Evolutionary conservation across 176 grass and related monocot genomes (phyloP).

Genomic region (Paspalum vaginatum): DNA sequence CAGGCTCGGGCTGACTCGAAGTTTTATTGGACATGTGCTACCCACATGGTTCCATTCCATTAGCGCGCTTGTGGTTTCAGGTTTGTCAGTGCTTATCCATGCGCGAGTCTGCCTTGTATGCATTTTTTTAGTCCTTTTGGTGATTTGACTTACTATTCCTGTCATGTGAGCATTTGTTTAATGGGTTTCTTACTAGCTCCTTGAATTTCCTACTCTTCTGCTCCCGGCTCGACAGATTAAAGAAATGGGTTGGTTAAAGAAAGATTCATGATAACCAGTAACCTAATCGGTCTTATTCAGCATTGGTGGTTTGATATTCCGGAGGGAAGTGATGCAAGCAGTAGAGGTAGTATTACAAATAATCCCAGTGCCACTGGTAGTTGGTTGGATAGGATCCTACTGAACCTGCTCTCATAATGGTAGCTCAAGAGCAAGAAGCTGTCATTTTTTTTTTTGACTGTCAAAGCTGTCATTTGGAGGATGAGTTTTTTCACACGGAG

Average conservation of each 20-base stretch:
- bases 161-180: slow-evolving; percentile 27
- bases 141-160: slow-evolving; percentile 27
- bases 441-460: too few relatives aligned
- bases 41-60: slow-evolving; percentile 35
- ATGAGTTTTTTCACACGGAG: slow-evolving; percentile 46
- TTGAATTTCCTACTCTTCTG: neutral
- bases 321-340: slow-evolving; percentile 37
- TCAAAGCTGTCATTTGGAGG: too few relatives aligned
- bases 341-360: slow-evolving; percentile 23
- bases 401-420: slow-evolving; percentile 26
- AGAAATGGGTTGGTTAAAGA: slow-evolving; percentile 4
- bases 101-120: slow-evolving; percentile 24
- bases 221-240: slow-evolving; percentile 11
- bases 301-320: slow-evolving; percentile 31
- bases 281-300: slow-evolving; percentile 28
- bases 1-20: slow-evolving; percentile 47
- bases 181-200: neutral
- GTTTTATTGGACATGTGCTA: slow-evolving; percentile 44
- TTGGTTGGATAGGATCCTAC: slow-evolving; percentile 45
- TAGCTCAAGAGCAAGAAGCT: slow-evolving; percentile 37
- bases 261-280: slow-evolving; percentile 32
- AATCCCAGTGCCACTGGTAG: slow-evolving; percentile 37
- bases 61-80: slow-evolving; percentile 29
- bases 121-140: slow-evolving; percentile 37
- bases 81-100: slow-evolving; percentile 20